Evolutionary conservation across 2,329 filamentous ascomycete species (phyloP).

Genomic region (Hymenoscyphus fraxineus): DNA sequence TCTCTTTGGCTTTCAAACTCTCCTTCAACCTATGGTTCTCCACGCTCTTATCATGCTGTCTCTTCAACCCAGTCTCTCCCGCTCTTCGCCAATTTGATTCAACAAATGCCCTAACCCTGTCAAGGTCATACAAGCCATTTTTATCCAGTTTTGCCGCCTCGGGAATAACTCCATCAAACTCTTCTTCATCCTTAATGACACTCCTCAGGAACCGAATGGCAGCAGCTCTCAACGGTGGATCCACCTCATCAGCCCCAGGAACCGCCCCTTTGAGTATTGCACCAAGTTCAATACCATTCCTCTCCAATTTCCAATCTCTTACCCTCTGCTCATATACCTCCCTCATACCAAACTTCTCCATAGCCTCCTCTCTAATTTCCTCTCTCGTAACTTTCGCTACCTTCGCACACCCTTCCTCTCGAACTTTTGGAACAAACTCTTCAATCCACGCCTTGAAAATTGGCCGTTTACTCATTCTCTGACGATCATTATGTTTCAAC

Average conservation of each 20-base stretch:
- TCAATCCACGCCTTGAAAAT: constrained; percentile 59
- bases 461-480: constrained; percentile 50
- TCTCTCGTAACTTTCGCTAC: constrained; percentile 37
- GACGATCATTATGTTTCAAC: constrained; percentile 53
- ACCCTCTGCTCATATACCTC: constrained; percentile 44
- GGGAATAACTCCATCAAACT: constrained; percentile 37
- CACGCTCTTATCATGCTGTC: constrained; percentile 22
- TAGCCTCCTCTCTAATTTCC: constrained; percentile 49
- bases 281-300: constrained; percentile 43
- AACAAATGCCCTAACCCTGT: constrained; percentile 43
- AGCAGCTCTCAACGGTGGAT: constrained; percentile 25
- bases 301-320: constrained; percentile 40
- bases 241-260: constrained; percentile 26
- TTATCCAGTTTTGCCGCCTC: constrained; percentile 32
- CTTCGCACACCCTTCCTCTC: constrained; percentile 38
- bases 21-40: constrained; percentile 23
- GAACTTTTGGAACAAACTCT: constrained; percentile 56
- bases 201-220: constrained; percentile 44
- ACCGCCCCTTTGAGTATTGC: constrained; percentile 39
- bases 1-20: constrained; percentile 9
- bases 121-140: constrained; percentile 44
- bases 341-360: constrained; percentile 47
- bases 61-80: constrained; percentile 35
- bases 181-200: constrained; percentile 46
- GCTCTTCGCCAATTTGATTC: constrained; percentile 38